A percentile compares a stretch with the other conserved stretches of the same genome.
phyloP scores from a whole-genome alignment of 306 rosid species.

The Pachyrhizus erosus region DNA sequence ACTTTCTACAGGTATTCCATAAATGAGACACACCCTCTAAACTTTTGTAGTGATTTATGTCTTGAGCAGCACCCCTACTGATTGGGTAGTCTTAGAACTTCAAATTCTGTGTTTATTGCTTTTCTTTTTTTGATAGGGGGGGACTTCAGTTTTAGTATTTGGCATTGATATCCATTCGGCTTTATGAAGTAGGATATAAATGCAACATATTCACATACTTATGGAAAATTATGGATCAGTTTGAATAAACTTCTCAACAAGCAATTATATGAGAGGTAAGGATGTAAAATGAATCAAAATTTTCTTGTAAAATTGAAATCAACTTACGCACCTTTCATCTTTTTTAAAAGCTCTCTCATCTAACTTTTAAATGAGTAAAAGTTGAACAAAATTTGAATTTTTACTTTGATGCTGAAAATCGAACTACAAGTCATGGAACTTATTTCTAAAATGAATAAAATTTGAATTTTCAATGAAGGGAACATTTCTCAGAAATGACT shows the following conservation, averaged over 20 bases:
- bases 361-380: not conserved
- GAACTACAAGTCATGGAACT: slow-evolving; percentile 10
- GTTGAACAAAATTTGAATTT: too few relatives aligned
- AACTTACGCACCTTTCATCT: not conserved
- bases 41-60: too few relatives aligned
- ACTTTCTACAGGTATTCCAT: slow-evolving; percentile 70
- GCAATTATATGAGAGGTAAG: not conserved
- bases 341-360: not conserved
- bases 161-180: not conserved
- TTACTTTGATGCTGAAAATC: not conserved
- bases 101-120: not conserved
- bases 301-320: too few relatives aligned
- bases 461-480: not conserved
- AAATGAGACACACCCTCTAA: slow-evolving; percentile 10
- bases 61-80: too few relatives aligned
- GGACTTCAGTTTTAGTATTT: not conserved
- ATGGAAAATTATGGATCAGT: not conserved
- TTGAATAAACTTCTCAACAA: not conserved
- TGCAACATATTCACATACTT: slow-evolving; percentile 13
- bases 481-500: not conserved
- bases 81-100: too few relatives aligned
- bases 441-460: slow-evolving; percentile 1
- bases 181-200: slow-evolving; percentile 2
- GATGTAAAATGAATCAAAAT: not conserved
- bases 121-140: not conserved